phyloP scores from a whole-genome alignment of 2,329 filamentous ascomycete genomes.

The Beauveria sp. region DNA sequence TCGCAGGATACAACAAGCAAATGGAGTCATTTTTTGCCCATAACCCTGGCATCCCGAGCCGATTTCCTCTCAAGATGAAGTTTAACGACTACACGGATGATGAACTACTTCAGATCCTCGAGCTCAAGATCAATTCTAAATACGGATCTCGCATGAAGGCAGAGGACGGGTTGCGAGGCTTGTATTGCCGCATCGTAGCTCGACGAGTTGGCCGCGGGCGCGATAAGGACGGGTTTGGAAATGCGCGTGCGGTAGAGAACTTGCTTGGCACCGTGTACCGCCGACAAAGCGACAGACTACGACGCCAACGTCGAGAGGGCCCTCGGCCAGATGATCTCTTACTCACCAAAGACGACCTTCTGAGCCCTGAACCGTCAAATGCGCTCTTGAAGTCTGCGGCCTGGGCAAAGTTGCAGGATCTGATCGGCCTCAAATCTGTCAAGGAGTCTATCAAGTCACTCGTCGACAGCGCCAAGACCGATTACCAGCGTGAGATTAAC shows the following conservation, averaged over 20 bases:
- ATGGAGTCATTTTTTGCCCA: constrained; percentile 74
- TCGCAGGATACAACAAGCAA: constrained; percentile 65
- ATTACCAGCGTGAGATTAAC: constrained; percentile 57
- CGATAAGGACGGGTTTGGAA: constrained; percentile 62
- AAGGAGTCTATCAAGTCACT: constrained; percentile 53
- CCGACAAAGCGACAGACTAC: constrained; percentile 52
- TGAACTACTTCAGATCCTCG: constrained; percentile 57
- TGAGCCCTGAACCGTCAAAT: constrained; percentile 57
- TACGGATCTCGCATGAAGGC: constrained; percentile 50
- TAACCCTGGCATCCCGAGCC: constrained; percentile 62
- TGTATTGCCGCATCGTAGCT: constrained; percentile 57
- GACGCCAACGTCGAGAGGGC: constrained; percentile 34
- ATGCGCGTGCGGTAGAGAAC: constrained; percentile 64
- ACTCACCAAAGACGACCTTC: constrained; percentile 59
- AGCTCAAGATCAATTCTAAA: constrained; percentile 43
- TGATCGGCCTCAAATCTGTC: constrained; percentile 54
- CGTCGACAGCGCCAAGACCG: constrained; percentile 53
- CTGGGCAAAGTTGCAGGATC: constrained; percentile 48
- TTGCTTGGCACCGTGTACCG: constrained; percentile 42
- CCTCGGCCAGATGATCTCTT: constrained; percentile 46
- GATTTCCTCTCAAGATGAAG: constrained; percentile 57
- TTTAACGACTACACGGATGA: constrained; percentile 63
- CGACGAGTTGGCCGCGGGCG: constrained; percentile 55
- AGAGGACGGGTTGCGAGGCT: constrained; percentile 49
- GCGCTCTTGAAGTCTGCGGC: constrained; percentile 44